These are phyloP conservation scores for Albophoma yamanashiensis DNA, from an alignment of 2,329 filamentous ascomycete species.

Conservation along the genomic window DNA sequence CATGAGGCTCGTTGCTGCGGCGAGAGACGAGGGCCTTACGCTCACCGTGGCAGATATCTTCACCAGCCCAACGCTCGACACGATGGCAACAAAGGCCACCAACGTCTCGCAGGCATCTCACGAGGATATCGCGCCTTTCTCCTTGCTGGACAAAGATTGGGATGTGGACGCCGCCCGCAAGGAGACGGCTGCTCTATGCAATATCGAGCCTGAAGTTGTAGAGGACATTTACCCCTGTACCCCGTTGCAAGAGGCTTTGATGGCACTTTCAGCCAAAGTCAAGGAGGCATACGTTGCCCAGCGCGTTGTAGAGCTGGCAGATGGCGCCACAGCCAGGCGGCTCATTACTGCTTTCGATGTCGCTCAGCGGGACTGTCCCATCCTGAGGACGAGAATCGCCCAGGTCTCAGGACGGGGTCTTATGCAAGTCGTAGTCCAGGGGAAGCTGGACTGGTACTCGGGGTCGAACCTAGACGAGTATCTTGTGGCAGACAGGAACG, in stretches of 20 bases:
- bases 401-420: conserved; percentile 32
- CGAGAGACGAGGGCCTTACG: conserved; percentile 24
- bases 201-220: conserved; percentile 19
- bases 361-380: conserved; percentile 24
- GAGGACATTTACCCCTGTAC: conserved; percentile 46
- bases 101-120: conserved; percentile 11
- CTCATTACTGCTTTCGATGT: conserved; percentile 32
- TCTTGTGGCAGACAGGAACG: conserved; percentile 26
- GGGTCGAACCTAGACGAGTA: conserved; percentile 26
- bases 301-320: conserved; percentile 30
- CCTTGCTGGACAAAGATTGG: conserved; percentile 26
- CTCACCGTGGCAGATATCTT: conserved; percentile 36
- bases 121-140: conserved; percentile 24
- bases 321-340: conserved; percentile 21
- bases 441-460: conserved; percentile 22
- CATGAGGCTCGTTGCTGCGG: conserved; percentile 36
- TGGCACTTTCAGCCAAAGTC: conserved; percentile 40
- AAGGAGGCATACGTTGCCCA: conserved; percentile 42
- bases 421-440: conserved; percentile 34
- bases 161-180: conserved; percentile 18
- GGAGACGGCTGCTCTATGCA: conserved; percentile 30
- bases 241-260: conserved; percentile 41
- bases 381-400: conserved; percentile 38
- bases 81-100: conserved; percentile 27
- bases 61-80: conserved; percentile 28